Base-by-base conservation (phyloP, 2,329 filamentous ascomycete species). In the Aspergillus ustus region DNA sequence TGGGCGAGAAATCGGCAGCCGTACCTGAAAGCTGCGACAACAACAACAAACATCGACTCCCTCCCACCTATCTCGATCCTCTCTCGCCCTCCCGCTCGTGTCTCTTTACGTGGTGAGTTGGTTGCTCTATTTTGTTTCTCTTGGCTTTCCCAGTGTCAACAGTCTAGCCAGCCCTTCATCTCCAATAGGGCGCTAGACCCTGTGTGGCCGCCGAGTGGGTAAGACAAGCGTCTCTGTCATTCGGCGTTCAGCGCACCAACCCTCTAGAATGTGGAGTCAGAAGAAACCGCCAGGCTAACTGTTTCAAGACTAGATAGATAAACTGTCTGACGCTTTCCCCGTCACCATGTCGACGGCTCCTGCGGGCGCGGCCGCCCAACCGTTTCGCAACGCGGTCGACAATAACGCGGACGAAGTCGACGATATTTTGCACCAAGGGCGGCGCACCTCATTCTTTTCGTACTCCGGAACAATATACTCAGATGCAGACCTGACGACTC, bases 291-390 rank as follows among this genome's bases (percentile, higher is more conserved):
- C 7, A 50, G 25, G 25, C 59, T 61, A 61, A 61, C 59, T 54
- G 44, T 48, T 57, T 61, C 20, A 40, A 48, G 59, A 46, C 44
- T 61, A 61, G 59, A 58, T 29, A 49, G 44, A 31, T 40, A 49
- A 45, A 48, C 40, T 34, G 31, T 52, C 48, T 22, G 52, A 50
- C 28, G 52, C 46, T 57, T 29, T 52, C 40, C 43, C 48, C 64
- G 70, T 75, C 71, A 71, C 73, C 71, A 72, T 74, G 67, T 73
- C 72, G 71, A 74, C 72, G 64, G 65, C 56, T 40, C 63, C 68
- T 61, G 34, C 34, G 11, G 25, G 25, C 25, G 25, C 25, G 25
- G 25, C 25, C 25, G 57, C 58, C 52, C 62, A 61, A 54, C 57
- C 59, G 54, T 63, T 64, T 50, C 53, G 63, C 50, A 60, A 70